Base-by-base conservation (phyloP, 768 basidiomycete genomes). In the Floccularia luteovirens region DNA sequence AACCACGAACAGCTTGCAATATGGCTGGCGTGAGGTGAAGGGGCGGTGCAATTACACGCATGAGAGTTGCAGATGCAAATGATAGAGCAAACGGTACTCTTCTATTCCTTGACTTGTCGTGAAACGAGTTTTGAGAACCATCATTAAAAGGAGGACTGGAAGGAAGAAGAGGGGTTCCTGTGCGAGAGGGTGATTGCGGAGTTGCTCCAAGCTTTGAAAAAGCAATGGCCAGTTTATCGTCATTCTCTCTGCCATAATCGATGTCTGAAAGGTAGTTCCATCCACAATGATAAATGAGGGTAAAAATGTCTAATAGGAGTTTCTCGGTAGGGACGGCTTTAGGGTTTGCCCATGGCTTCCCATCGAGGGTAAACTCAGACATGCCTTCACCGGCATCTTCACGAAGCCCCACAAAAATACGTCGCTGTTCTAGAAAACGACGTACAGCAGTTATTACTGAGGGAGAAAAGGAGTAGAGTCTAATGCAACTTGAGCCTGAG, bases 1-100 rank as follows among this genome's bases (percentile, higher is more conserved):
- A 74, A 16, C 69, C 73, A 42, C 85, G 72, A 14, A 88, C 82
- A 13, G 84, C 81, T 52, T 83, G 79, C n/a, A 88, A 65, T 41
- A 88, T 85, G 39, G 85, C 85, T 7, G 85, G 85, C 5, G 86
- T 88, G 24, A 77, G 70, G 46, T 79, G 73, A 22, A 87, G 69
- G 12, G 85, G 85, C n/a, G 86, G 84, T 21, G 74, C 68, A 40
- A 88, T 77, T 38, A 88, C 86, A 38, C 83, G 78, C 62, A 88
- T 69, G 38, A 74, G 47, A 2, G 77, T 85, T 23, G 72, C 66
- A 24, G 81, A 85, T 12, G 75, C 49, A 53, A 88, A 88, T 12
- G 85, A 87, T 25, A 88, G 62, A 1, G 81, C 85, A 56, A 88
- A 88, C 3, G 80, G 77, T 25, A 63, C 56, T 43, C 66, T 63